Evolutionary conservation across 2,329 filamentous ascomycete species (phyloP).

Genomic region (Trichoderma sp.): DNA sequence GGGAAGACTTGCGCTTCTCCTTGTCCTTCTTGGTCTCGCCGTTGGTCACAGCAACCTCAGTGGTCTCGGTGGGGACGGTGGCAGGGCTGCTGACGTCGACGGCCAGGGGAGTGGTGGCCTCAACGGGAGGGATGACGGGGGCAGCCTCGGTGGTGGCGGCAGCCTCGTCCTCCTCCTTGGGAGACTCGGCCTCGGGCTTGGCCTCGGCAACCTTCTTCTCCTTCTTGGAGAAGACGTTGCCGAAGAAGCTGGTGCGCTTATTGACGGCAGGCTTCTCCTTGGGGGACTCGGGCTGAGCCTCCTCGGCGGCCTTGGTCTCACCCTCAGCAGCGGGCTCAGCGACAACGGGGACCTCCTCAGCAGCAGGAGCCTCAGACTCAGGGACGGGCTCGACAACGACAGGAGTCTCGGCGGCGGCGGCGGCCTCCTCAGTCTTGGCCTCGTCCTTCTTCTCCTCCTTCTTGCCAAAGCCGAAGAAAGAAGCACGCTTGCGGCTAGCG

Average conservation of each 20-base stretch:
- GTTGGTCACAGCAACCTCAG: slow-evolving; percentile 50
- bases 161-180: slow-evolving; percentile 48
- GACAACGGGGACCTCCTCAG: slow-evolving; percentile 44
- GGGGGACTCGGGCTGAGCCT: slow-evolving; percentile 48
- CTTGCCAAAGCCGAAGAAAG: slow-evolving; percentile 65
- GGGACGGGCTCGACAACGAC: slow-evolving; percentile 44
- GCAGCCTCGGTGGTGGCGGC: slow-evolving; percentile 54
- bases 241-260: slow-evolving; percentile 63
- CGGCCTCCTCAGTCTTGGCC: slow-evolving; percentile 39
- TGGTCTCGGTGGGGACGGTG: slow-evolving; percentile 51
- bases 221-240: slow-evolving; percentile 54
- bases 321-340: slow-evolving; percentile 38
- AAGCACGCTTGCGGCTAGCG: slow-evolving; percentile 65
- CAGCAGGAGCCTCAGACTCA: slow-evolving; percentile 39
- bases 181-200: slow-evolving; percentile 46
- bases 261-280: slow-evolving; percentile 53
- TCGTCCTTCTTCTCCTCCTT: slow-evolving; percentile 54
- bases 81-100: slow-evolving; percentile 56
- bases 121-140: slow-evolving; percentile 62
- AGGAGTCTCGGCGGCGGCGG: slow-evolving; percentile 40
- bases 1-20: slow-evolving; percentile 82
- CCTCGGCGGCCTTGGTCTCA: slow-evolving; percentile 41
- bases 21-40: slow-evolving; percentile 67
- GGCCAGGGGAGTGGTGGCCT: slow-evolving; percentile 58
- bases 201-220: slow-evolving; percentile 62